These are phyloP conservation scores for Auricularia auricula-judae DNA, from an alignment of 768 basidiomycete genomes.

Conservation along the genomic window DNA sequence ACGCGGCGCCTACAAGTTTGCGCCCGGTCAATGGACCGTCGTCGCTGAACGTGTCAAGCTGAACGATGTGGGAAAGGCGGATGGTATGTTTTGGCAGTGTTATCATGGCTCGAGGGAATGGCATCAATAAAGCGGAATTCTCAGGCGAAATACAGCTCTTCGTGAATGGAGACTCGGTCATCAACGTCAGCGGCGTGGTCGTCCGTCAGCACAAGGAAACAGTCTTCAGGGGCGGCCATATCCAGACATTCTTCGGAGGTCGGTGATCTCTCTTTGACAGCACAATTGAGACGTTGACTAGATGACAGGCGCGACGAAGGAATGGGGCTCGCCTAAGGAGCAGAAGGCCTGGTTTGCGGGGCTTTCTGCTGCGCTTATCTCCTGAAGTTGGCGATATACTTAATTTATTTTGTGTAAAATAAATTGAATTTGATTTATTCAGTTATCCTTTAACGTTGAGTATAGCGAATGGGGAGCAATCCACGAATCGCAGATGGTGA, in stretches of 20 bases:
- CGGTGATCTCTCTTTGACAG: constrained; percentile 7
- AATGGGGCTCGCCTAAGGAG: constrained; percentile 51
- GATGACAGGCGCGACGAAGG: constrained; percentile 31
- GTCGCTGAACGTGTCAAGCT: constrained; percentile 60
- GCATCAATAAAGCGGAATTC: background rate
- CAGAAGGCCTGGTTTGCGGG: constrained; percentile 62
- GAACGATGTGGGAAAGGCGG: constrained; percentile 56
- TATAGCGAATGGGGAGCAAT: background rate
- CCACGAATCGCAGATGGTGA: too few relatives aligned
- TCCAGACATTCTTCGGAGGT: constrained; percentile 75
- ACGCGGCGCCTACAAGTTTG: constrained; percentile 55
- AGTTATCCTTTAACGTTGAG: background rate
- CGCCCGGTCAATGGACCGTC: constrained; percentile 53
- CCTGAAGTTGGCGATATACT: background rate
- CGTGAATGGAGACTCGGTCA: constrained; percentile 51
- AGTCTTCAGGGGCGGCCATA: constrained; percentile 53
- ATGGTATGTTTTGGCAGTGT: constrained; percentile 30
- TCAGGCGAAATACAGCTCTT: constrained; percentile 60
- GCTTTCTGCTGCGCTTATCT: constrained; percentile 51
- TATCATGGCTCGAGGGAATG: too few relatives aligned
- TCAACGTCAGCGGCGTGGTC: constrained; percentile 50
- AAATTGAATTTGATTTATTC: background rate
- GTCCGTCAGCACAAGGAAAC: constrained; percentile 38
- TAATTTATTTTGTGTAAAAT: background rate
- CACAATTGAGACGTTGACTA: background rate